phyloP scores from a whole-genome alignment of 768 basidiomycete species.

The Xerocomus spinulosus region DNA sequence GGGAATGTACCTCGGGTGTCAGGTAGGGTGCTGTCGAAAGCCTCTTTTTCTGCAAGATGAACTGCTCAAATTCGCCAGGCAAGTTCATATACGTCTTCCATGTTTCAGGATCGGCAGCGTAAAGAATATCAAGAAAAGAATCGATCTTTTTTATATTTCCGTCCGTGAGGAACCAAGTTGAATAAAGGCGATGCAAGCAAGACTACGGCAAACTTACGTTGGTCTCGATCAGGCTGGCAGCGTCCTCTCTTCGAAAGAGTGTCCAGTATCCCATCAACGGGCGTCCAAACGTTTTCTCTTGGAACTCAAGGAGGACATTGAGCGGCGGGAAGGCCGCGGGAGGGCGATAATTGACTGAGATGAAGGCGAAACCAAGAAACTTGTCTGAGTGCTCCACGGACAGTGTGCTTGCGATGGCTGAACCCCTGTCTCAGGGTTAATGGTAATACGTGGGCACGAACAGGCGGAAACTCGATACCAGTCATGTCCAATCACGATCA shows the following conservation, averaged over 20 bases:
- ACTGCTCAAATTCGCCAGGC: slow-evolving; percentile 33
- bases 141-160: slow-evolving; percentile 29
- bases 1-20: slow-evolving; percentile 27
- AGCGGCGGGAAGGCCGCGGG: slow-evolving; percentile 27
- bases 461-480: slow-evolving; percentile 26
- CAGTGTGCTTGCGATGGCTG: slow-evolving; percentile 31
- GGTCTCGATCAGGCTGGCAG: slow-evolving; percentile 30
- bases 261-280: slow-evolving; percentile 43
- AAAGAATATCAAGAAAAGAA: slow-evolving; percentile 35
- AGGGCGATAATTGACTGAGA: slow-evolving; percentile 32
- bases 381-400: slow-evolving; percentile 37
- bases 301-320: slow-evolving; percentile 22
- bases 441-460: neutral
- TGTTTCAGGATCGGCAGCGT: slow-evolving; percentile 30
- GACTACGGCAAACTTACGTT: slow-evolving; percentile 26
- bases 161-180: neutral
- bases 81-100: slow-evolving; percentile 36
- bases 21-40: slow-evolving; percentile 29
- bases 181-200: neutral
- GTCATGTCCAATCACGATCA: slow-evolving; percentile 39
- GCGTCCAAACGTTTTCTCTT: slow-evolving; percentile 29
- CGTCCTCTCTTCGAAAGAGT: slow-evolving; percentile 31
- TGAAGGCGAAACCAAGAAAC: slow-evolving; percentile 38
- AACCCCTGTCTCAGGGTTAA: slow-evolving; percentile 32
- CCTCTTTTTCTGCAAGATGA: slow-evolving; percentile 21